Evolutionary conservation across 192 early-diverging fungal genomes (phyloP).

Genomic region (Dispira parvispora): DNA sequence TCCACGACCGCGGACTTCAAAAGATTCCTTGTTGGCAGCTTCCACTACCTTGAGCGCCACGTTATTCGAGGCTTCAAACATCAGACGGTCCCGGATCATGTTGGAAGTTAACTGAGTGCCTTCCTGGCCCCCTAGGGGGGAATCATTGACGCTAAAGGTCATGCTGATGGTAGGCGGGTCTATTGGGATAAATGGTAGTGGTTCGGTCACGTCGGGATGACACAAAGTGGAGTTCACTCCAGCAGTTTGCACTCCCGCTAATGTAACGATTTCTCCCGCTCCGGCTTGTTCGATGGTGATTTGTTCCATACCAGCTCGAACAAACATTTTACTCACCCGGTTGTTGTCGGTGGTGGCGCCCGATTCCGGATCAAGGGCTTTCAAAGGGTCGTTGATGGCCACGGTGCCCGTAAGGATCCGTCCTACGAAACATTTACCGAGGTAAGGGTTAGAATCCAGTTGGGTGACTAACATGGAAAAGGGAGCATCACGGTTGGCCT

Average conservation of each 20-base stretch:
- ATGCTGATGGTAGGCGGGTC: slow-evolving; percentile 77
- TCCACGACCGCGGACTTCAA: slow-evolving; percentile 76
- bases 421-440: slow-evolving; percentile 70
- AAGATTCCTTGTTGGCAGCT: slow-evolving; percentile 43
- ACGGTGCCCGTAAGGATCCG: slow-evolving; percentile 52
- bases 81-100: slow-evolving; percentile 57
- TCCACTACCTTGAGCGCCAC: slow-evolving; percentile 60
- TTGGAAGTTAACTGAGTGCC: slow-evolving; percentile 58
- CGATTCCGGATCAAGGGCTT: slow-evolving; percentile 44
- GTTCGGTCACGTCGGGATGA: slow-evolving; percentile 32
- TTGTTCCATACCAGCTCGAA: slow-evolving; percentile 55
- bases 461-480: slow-evolving; percentile 80
- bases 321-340: slow-evolving; percentile 56
- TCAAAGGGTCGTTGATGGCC: slow-evolving; percentile 55
- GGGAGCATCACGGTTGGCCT: slow-evolving; percentile 36
- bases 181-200: slow-evolving; percentile 58
- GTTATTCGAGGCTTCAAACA: slow-evolving; percentile 65
- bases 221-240: slow-evolving; percentile 72
- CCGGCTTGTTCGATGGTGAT: slow-evolving; percentile 53
- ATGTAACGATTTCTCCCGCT: slow-evolving; percentile 66
- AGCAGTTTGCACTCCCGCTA: slow-evolving; percentile 56
- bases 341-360: slow-evolving; percentile 49
- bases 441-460: slow-evolving; percentile 63
- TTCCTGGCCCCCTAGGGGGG: slow-evolving; percentile 65
- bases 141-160: slow-evolving; percentile 75